Evolutionary conservation across 208 protist species (phyloP).

Genomic region (Trypanosoma scelopori): DNA sequence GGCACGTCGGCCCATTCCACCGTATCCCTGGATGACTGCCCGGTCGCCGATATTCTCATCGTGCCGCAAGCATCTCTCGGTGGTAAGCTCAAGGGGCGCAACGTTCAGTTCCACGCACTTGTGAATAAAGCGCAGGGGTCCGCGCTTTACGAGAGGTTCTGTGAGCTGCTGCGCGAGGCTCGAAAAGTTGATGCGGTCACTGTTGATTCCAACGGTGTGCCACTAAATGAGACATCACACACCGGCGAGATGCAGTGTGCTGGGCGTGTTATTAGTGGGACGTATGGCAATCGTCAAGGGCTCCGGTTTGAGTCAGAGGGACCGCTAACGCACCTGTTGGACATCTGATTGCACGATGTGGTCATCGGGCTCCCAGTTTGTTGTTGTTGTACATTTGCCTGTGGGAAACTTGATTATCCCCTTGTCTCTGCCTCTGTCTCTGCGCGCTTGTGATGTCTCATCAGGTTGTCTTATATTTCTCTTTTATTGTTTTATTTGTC

Average conservation of each 20-base stretch:
- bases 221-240: slow-evolving; percentile 15
- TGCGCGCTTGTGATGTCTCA: background rate
- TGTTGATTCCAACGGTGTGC: slow-evolving; percentile 56
- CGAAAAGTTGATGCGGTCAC: slow-evolving; percentile 43
- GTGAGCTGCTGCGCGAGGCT: slow-evolving; percentile 47
- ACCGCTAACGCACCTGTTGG: slow-evolving; percentile 82
- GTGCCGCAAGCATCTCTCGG: slow-evolving; percentile 86
- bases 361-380: background rate
- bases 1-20: slow-evolving; percentile 20
- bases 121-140: slow-evolving; percentile 56
- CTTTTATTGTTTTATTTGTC: slow-evolving; percentile 5
- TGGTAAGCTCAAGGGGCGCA: slow-evolving; percentile 82
- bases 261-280: slow-evolving; percentile 67
- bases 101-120: slow-evolving; percentile 79
- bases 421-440: too few species aligned
- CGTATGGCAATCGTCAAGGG: slow-evolving; percentile 84
- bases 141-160: slow-evolving; percentile 63
- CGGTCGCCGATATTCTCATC: slow-evolving; percentile 69
- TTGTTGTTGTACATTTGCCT: background rate
- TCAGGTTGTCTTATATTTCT: slow-evolving; percentile 9
- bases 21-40: slow-evolving; percentile 48
- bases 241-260: slow-evolving; percentile 41
- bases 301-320: slow-evolving; percentile 74
- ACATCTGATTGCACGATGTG: slow-evolving; percentile 38
- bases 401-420: too few species aligned